Percentiles rank a stretch among this genome's conserved stretches.
These are phyloP conservation scores for Cunninghamia lanceolata DNA, from an alignment of 75 land plant genomes.

Conservation along the genomic window DNA sequence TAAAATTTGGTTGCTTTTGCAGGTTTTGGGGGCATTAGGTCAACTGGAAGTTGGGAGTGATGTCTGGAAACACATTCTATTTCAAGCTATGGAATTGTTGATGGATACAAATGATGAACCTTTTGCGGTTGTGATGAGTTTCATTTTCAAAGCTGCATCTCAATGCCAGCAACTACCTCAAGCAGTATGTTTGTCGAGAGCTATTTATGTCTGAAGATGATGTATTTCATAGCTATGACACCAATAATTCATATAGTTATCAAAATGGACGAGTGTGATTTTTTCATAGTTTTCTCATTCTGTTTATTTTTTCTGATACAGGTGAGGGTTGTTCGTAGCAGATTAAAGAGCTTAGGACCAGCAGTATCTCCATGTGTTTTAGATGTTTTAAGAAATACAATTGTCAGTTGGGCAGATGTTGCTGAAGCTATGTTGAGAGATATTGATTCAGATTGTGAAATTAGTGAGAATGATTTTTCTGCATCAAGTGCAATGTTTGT, in stretches of 20 bases:
- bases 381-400: slow-evolving; percentile 72
- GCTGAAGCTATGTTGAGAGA: slow-evolving; percentile 79
- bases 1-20: slow-evolving; percentile 18
- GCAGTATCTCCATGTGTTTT: slow-evolving; percentile 72
- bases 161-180: slow-evolving; percentile 77
- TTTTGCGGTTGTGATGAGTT: slow-evolving; percentile 67
- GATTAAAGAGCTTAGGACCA: slow-evolving; percentile 73
- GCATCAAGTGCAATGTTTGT: slow-evolving; percentile 29
- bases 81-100: slow-evolving; percentile 66
- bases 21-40: slow-evolving; percentile 88
- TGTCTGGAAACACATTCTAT: slow-evolving; percentile 74
- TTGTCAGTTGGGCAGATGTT: slow-evolving; percentile 61
- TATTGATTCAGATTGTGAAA: slow-evolving; percentile 69
- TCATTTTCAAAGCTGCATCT: slow-evolving; percentile 86
- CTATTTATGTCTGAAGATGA: not conserved
- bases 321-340: slow-evolving; percentile 73
- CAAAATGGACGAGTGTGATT: not conserved
- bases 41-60: slow-evolving; percentile 85
- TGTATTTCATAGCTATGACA: not conserved
- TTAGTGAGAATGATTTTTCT: slow-evolving; percentile 36
- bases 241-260: not conserved
- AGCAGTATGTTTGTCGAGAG: slow-evolving; percentile 55
- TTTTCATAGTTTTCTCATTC: not conserved
- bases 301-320: slow-evolving; percentile 22
- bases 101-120: slow-evolving; percentile 84